A percentile compares a stretch with the other conserved stretches of the same genome.
phyloP scores from a whole-genome alignment of 2,329 filamentous ascomycete genomes.

The Cucurbitaria berberidis region DNA sequence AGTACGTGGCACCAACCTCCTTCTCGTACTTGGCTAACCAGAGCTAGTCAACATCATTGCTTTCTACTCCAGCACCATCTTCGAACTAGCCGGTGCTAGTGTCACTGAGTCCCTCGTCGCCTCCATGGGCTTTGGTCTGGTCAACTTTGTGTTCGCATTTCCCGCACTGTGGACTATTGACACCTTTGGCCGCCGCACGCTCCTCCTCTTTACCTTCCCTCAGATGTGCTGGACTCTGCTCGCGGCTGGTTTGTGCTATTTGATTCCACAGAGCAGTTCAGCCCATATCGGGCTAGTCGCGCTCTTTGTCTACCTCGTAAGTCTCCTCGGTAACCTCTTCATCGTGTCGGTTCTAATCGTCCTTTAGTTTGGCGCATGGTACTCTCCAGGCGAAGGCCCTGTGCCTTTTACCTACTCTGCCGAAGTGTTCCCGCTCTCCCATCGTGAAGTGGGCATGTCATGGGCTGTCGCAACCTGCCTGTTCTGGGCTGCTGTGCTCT shows the following conservation, averaged over 20 bases:
- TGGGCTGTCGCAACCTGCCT: constrained; percentile 51
- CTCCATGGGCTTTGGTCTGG: constrained; percentile 62
- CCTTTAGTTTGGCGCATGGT: constrained; percentile 53
- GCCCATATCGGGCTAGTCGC: constrained; percentile 58
- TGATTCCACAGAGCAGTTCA: constrained; percentile 50
- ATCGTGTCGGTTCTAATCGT: not conserved
- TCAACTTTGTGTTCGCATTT: constrained; percentile 64
- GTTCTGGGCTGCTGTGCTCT: constrained; percentile 50
- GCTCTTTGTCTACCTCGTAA: constrained; percentile 60
- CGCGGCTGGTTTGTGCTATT: constrained; percentile 59
- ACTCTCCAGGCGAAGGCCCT: constrained; percentile 53
- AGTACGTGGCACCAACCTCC: constrained; percentile 6
- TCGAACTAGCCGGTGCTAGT: constrained; percentile 52
- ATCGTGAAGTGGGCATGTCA: constrained; percentile 58
- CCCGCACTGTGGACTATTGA: constrained; percentile 66
- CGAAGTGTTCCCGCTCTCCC: constrained; percentile 72
- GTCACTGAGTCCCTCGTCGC: constrained; percentile 53
- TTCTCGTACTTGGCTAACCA: not conserved
- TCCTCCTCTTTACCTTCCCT: constrained; percentile 57
- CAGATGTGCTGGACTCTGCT: constrained; percentile 58
- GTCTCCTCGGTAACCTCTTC: not conserved
- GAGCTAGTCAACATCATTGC: constrained; percentile 51
- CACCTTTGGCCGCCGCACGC: constrained; percentile 55
- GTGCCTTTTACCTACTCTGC: constrained; percentile 70
- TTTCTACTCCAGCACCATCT: constrained; percentile 58